These are phyloP conservation scores for Tricholoma bakamatsutake DNA, from an alignment of 768 basidiomycete species.

Conservation along the genomic window DNA sequence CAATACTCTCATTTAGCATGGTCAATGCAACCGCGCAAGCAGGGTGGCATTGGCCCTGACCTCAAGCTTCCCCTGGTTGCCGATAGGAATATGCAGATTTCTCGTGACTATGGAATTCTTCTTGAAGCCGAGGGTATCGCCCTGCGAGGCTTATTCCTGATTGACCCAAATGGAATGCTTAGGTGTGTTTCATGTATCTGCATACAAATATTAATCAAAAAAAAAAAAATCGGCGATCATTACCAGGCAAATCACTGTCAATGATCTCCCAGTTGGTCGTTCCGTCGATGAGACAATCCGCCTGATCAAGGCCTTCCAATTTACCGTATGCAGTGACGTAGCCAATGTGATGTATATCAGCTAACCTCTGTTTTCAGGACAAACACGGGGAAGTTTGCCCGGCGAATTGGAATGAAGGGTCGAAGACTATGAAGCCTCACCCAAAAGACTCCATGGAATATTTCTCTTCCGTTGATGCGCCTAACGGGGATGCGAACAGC, in stretches of 20 bases:
- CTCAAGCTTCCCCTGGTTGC: slow-evolving; percentile 80
- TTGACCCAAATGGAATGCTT: slow-evolving; percentile 77
- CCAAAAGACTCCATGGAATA: slow-evolving; percentile 71
- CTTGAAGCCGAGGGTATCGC: slow-evolving; percentile 86
- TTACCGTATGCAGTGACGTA: slow-evolving; percentile 46
- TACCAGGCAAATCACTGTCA: slow-evolving; percentile 74
- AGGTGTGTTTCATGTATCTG: slow-evolving; percentile 34
- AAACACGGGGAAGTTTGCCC: slow-evolving; percentile 92
- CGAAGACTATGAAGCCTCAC: slow-evolving; percentile 79
- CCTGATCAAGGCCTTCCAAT: slow-evolving; percentile 91
- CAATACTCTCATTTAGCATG: slow-evolving; percentile 85
- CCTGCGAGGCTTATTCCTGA: slow-evolving; percentile 81
- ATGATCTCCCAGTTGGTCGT: slow-evolving; percentile 93
- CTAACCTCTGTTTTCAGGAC: slow-evolving; percentile 42
- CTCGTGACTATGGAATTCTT: slow-evolving; percentile 83
- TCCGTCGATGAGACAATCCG: slow-evolving; percentile 91
- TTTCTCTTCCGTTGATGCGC: slow-evolving; percentile 36
- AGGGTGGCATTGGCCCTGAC: slow-evolving; percentile 88
- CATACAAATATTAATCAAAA: neutral
- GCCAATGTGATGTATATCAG: neutral
- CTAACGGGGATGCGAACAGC: slow-evolving; percentile 20
- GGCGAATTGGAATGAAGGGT: slow-evolving; percentile 80
- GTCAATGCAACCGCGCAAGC: slow-evolving; percentile 74
- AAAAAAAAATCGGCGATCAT: neutral
- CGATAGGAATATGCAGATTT: slow-evolving; percentile 72